phyloP scores from a whole-genome alignment of 2,329 filamentous ascomycete genomes.

The Neopestalotiopsis sp. region DNA sequence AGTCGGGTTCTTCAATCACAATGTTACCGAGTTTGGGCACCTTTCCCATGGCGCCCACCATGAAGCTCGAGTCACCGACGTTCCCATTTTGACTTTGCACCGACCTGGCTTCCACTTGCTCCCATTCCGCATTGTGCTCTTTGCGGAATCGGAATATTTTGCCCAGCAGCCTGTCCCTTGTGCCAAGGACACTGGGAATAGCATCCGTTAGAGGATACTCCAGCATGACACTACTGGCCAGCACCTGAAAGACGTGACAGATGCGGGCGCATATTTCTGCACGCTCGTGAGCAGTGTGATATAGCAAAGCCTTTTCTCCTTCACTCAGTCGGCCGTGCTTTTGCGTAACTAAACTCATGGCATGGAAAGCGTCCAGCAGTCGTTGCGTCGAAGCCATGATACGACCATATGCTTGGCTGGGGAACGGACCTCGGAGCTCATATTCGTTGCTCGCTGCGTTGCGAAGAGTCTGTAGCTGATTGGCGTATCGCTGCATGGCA shows the following conservation, averaged over 20 bases:
- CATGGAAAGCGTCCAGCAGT: conserved; percentile 92
- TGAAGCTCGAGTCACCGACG: conserved; percentile 20
- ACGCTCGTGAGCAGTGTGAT: conserved; percentile 80
- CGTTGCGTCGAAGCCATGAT: conserved; percentile 82
- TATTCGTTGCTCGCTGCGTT: conserved; percentile 82
- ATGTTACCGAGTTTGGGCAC: conserved; percentile 38
- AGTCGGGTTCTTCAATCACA: conserved; percentile 75
- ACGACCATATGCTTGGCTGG: conserved; percentile 71
- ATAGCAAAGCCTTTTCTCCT: conserved; percentile 81
- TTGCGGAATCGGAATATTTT: conserved; percentile 88
- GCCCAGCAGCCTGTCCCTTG: conserved; percentile 81
- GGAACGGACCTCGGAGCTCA: conserved; percentile 86
- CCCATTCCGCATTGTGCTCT: conserved; percentile 50
- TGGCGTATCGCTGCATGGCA: conserved; percentile 80
- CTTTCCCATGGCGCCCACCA: conserved; percentile 26
- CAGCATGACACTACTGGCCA: conserved; percentile 91
- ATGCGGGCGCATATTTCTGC: conserved; percentile 84
- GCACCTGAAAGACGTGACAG: conserved; percentile 83
- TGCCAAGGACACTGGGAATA: conserved; percentile 80
- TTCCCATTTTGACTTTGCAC: conserved; percentile 21
- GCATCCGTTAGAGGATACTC: conserved; percentile 93
- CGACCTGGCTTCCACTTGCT: conserved; percentile 4
- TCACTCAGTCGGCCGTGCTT: conserved; percentile 77
- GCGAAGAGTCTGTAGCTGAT: conserved; percentile 75
- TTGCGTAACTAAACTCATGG: conserved; percentile 90